Evolutionary conservation across 1,139 yeast genomes (phyloP).

Genomic region (Kurtzmaniella quercitrusa): DNA sequence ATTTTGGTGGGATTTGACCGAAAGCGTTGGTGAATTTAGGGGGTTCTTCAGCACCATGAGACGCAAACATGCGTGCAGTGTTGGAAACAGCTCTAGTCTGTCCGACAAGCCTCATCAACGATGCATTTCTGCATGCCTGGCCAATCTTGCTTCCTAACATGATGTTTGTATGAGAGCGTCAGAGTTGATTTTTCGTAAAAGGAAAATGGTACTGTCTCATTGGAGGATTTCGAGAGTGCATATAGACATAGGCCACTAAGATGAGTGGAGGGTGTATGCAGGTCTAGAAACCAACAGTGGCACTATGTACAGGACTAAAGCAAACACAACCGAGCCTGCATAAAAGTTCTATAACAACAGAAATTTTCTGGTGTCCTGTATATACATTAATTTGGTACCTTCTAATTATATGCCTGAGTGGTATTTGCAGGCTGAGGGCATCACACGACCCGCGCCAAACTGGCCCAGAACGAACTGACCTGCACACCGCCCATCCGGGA

Average conservation of each 20-base stretch:
- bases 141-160: constrained; percentile 9
- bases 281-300: not conserved
- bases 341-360: no score
- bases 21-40: constrained; percentile 29
- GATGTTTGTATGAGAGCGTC: constrained; percentile 1
- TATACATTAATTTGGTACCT: not conserved
- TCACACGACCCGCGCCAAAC: constrained; percentile 1
- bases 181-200: constrained; percentile 7
- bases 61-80: constrained; percentile 1
- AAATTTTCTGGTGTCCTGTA: not conserved
- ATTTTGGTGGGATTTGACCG: constrained; percentile 34
- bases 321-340: no score
- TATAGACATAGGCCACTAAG: not conserved
- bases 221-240: constrained; percentile 12
- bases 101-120: constrained; percentile 3
- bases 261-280: not conserved
- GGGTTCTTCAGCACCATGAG: constrained; percentile 19
- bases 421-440: not conserved
- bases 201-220: constrained; percentile 19
- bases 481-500: not conserved
- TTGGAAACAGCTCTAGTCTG: constrained; percentile 2
- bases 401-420: not conserved
- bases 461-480: no score
- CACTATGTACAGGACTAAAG: no score
- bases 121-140: constrained; percentile 7